Evolutionary conservation across 2,329 filamentous ascomycete genomes (phyloP).

Genomic region (Cladosporium sp.): DNA sequence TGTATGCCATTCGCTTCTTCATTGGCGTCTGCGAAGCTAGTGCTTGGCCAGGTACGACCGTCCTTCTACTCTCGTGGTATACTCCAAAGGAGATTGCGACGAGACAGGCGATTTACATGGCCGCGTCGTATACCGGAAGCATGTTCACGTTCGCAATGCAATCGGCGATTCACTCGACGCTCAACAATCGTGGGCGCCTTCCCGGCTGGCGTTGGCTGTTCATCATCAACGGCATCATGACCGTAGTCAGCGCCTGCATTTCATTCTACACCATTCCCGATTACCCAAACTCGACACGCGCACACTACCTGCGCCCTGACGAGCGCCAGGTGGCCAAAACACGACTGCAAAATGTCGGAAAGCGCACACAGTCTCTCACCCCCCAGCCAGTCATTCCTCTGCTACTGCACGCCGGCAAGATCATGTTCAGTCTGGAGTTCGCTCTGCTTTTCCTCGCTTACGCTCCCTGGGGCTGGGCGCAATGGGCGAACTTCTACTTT

Average conservation of each 20-base stretch:
- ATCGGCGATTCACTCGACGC: slow-evolving; percentile 47
- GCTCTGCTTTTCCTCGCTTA: slow-evolving; percentile 14
- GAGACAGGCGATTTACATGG: slow-evolving; percentile 60
- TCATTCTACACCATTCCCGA: slow-evolving; percentile 17
- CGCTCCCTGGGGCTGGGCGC: slow-evolving; percentile 17
- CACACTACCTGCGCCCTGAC: slow-evolving; percentile 5
- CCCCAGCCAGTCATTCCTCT: slow-evolving; percentile 8
- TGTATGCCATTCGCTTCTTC: slow-evolving; percentile 43
- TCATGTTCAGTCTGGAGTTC: slow-evolving; percentile 12
- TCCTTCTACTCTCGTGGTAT: slow-evolving; percentile 63
- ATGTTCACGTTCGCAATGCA: slow-evolving; percentile 65
- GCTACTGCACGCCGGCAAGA: slow-evolving; percentile 1
- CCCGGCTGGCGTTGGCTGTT: slow-evolving; percentile 55
- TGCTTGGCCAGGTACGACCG: slow-evolving; percentile 60
- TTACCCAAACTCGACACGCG: slow-evolving; percentile 15
- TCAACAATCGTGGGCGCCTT: slow-evolving; percentile 50
- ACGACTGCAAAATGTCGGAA: slow-evolving; percentile 6
- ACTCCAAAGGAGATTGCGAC: slow-evolving; percentile 61
- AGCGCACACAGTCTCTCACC: slow-evolving; percentile 12
- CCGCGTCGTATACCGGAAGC: slow-evolving; percentile 58
- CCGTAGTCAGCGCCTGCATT: slow-evolving; percentile 25
- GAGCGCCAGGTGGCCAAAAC: slow-evolving; percentile 5
- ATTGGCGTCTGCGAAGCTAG: slow-evolving; percentile 56
- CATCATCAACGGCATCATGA: slow-evolving; percentile 58
- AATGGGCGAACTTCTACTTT: slow-evolving; percentile 17